Conservation (phyloP, 148 eudicot genomes). For the Persicaria tinctoria region DNA sequence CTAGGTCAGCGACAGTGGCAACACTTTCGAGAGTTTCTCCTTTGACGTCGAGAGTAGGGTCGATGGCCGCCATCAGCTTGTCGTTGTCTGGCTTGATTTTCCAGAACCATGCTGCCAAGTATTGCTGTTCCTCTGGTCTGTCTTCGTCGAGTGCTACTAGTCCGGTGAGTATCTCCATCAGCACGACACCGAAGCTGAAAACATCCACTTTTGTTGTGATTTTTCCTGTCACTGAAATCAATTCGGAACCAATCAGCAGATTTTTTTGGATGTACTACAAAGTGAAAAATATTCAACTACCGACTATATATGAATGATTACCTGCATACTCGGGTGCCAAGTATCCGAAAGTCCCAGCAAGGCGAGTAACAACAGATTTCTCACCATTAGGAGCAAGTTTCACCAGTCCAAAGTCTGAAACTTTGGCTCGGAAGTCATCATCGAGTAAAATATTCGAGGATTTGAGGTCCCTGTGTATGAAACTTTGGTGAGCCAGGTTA, state of each 20-base stretch:
- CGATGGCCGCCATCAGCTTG: constrained; percentile 57
- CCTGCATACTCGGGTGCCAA: constrained; percentile 99
- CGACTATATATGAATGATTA: constrained; percentile 26
- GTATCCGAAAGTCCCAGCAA: constrained; percentile 98
- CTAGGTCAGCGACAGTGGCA: constrained; percentile 58
- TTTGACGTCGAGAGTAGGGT: constrained; percentile 54
- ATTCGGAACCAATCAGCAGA: background rate
- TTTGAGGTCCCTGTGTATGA: constrained; percentile 92
- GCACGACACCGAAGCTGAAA: constrained; percentile 88
- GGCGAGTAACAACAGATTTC: constrained; percentile 78
- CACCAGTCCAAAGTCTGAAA: constrained; percentile 92
- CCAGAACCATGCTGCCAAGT: constrained; percentile 93
- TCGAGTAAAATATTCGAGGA: constrained; percentile 89
- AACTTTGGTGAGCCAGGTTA: constrained; percentile 80
- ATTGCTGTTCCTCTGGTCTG: constrained; percentile 84
- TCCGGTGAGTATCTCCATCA: constrained; percentile 92
- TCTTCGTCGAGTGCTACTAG: constrained; percentile 79
- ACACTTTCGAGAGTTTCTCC: constrained; percentile 59
- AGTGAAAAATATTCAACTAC: background rate
- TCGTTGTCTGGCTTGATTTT: constrained; percentile 57
- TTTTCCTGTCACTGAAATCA: constrained; percentile 71
- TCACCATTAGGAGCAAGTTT: constrained; percentile 95
- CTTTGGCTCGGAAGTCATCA: constrained; percentile 89
- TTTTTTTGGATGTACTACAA: background rate
- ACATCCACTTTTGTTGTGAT: constrained; percentile 87